Percentiles rank a stretch among this genome's conserved stretches.
Evolutionary conservation across 108 stramenopile genomes (phyloP).

Genomic region (Nannochloropsis salina): DNA sequence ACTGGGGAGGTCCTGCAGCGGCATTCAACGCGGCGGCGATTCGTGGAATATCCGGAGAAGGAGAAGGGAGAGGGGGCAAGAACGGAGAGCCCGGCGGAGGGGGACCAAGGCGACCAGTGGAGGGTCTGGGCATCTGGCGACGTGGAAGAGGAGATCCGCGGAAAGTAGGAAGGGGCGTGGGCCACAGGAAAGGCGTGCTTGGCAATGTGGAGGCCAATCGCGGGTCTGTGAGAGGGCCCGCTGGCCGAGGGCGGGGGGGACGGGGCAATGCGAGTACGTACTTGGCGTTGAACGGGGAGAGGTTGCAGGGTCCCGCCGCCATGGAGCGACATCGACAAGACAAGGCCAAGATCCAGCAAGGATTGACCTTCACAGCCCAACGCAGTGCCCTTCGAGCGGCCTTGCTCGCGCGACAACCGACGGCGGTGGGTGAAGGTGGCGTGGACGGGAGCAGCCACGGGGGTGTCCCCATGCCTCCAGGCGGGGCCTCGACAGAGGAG

Average conservation of each 20-base stretch:
- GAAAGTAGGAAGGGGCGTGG: neutral
- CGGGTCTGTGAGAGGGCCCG: no score
- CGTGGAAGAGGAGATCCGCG: neutral
- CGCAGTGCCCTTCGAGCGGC: neutral
- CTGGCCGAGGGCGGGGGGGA: no score
- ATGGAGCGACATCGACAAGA: neutral
- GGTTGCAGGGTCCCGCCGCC: neutral
- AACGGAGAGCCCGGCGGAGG: neutral
- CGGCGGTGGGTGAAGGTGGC: neutral
- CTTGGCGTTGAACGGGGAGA: neutral
- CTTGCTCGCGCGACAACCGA: neutral
- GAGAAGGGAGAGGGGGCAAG: neutral
- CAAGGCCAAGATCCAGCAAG: neutral
- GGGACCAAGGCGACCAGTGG: neutral
- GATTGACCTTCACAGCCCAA: conserved; percentile 6
- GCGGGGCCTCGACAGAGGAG: neutral
- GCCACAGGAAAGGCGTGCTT: neutral
- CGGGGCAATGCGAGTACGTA: neutral
- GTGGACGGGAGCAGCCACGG: neutral
- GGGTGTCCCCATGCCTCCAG: neutral
- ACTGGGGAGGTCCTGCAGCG: no score
- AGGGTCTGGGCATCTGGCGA: neutral
- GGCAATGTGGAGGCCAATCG: neutral
- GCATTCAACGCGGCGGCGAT: no score
- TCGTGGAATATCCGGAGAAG: neutral